Conservation (phyloP, 2,329 filamentous ascomycete species). For the Ramichloridium luteum region DNA sequence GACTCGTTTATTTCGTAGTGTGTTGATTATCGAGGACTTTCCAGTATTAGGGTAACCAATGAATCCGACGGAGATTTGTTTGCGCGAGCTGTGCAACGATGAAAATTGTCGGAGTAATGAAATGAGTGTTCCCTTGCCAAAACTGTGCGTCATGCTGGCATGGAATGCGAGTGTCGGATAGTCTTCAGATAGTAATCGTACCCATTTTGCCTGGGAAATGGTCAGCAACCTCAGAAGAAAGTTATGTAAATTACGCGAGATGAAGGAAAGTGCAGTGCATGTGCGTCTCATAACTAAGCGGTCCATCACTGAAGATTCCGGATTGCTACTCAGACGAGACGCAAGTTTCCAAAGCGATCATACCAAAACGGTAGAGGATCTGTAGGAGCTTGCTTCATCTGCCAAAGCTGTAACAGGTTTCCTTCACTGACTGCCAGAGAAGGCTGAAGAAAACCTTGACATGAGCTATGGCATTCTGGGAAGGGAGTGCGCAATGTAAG, state of each 20-base stretch:
- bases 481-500: constrained; percentile 7
- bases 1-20: constrained; percentile 84
- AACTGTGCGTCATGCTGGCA: constrained; percentile 86
- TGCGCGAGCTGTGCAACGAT: constrained; percentile 73
- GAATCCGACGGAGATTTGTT: constrained; percentile 87
- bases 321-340: constrained; percentile 97
- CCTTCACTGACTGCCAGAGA: constrained; percentile 55
- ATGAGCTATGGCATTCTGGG: constrained; percentile 63
- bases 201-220: constrained; percentile 70
- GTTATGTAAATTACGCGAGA: constrained; percentile 13
- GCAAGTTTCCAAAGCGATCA: constrained; percentile 56
- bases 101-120: constrained; percentile 88
- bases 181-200: constrained; percentile 74
- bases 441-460: constrained; percentile 67
- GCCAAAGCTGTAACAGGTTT: constrained; percentile 98
- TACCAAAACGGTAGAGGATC: constrained; percentile 81
- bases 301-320: constrained; percentile 60
- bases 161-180: constrained; percentile 93
- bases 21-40: constrained; percentile 96
- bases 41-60: constrained; percentile 88
- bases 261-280: constrained; percentile 31
- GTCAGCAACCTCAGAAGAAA: constrained; percentile 11
- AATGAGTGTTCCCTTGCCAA: constrained; percentile 91
- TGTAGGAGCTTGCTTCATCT: constrained; percentile 65
- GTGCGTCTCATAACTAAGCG: constrained; percentile 99